Percentiles rank a stretch among this genome's conserved stretches.
These are phyloP conservation scores for Fusarium sp. DNA, from an alignment of 2,329 filamentous ascomycete species.

Conservation along the genomic window DNA sequence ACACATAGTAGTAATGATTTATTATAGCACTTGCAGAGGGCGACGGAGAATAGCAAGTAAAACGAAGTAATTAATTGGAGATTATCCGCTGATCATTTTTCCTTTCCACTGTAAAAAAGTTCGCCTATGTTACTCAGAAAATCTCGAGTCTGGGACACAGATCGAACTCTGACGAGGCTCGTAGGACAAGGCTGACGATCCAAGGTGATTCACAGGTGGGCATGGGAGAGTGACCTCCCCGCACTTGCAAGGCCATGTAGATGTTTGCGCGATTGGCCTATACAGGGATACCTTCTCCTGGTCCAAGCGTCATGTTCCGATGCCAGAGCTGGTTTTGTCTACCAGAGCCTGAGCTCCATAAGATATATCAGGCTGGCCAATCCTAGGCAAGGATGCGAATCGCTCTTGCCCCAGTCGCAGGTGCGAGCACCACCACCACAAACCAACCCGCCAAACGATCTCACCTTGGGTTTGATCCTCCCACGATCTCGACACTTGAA, in stretches of 20 bases:
- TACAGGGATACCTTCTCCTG: conserved; percentile 31
- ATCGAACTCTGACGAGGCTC: conserved; percentile 28
- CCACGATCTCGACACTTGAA: conserved; percentile 17
- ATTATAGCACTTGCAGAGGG: conserved; percentile 12
- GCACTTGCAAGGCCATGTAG: conserved; percentile 34
- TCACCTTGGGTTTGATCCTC: conserved; percentile 36
- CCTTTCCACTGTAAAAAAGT: not conserved
- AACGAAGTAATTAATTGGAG: conserved; percentile 40
- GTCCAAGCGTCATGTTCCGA: conserved; percentile 38
- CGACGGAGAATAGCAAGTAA: conserved; percentile 5
- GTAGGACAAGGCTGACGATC: conserved; percentile 35
- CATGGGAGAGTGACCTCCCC: conserved; percentile 39
- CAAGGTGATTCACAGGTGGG: not conserved
- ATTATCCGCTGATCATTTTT: conserved; percentile 13
- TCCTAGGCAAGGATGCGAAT: conserved; percentile 29
- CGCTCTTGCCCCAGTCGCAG: conserved; percentile 39
- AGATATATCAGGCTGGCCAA: conserved; percentile 29
- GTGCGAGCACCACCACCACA: conserved; percentile 37
- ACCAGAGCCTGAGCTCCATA: conserved; percentile 33
- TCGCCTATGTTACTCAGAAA: conserved; percentile 13
- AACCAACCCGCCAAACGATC: conserved; percentile 37
- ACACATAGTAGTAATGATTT: conserved; percentile 46
- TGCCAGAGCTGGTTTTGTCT: conserved; percentile 34
- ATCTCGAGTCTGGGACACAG: conserved; percentile 25
- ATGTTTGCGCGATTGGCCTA: conserved; percentile 13